phyloP scores from a whole-genome alignment of 116 monocot genomes.

The Phalaenopsis hybrid region DNA sequence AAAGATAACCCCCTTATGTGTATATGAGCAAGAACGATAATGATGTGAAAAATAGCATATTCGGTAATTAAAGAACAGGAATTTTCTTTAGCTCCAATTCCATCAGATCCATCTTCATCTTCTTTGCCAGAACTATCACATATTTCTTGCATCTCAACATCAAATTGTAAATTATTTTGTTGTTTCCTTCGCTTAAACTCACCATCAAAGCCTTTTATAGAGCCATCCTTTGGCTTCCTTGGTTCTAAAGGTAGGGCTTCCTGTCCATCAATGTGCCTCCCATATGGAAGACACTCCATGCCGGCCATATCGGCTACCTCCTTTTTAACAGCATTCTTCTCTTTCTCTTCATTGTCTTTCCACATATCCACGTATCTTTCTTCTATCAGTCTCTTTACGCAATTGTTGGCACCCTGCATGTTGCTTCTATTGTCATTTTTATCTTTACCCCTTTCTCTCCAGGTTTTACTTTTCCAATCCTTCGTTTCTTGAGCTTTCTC shows the following conservation, averaged over 20 bases:
- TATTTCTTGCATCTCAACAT: conserved; percentile 29
- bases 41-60: background rate
- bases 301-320: conserved; percentile 17
- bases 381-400: conserved; percentile 31
- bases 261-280: conserved; percentile 33
- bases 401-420: conserved; percentile 19
- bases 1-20: background rate
- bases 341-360: conserved; percentile 49
- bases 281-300: conserved; percentile 26
- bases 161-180: conserved; percentile 30
- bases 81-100: conserved; percentile 27
- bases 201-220: conserved; percentile 18
- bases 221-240: conserved; percentile 32
- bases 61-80: too few species aligned
- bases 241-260: conserved; percentile 27
- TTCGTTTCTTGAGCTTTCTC: conserved; percentile 53
- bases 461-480: conserved; percentile 44
- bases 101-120: conserved; percentile 35
- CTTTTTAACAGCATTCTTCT: conserved; percentile 31
- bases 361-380: conserved; percentile 37
- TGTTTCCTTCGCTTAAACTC: conserved; percentile 40
- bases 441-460: conserved; percentile 44
- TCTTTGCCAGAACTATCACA: conserved; percentile 37
- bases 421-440: conserved; percentile 19
- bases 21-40: background rate